Evolutionary conservation across 345 rosid genomes (phyloP), one percentile per base, ranked within the genome.

Genomic region (Eucalyptus curtisii): DNA sequence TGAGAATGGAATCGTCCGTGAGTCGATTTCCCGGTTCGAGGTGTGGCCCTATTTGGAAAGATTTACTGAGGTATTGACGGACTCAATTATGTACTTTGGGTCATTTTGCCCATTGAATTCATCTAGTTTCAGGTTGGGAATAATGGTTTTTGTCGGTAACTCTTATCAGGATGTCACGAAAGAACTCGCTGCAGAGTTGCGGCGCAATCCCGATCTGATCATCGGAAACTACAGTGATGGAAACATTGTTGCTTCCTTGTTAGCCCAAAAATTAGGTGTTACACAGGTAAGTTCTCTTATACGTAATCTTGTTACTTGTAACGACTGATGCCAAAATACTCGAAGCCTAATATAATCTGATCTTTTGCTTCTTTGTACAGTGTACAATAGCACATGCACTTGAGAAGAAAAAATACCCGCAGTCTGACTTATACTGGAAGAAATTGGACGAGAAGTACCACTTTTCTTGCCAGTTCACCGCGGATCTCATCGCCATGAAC

Each of bases 341-440:
- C 1, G 8, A 17, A 17, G 55, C 55, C 24, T 52, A 20, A 13
- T 4, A 49, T 49, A 49, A 20, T 52, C 55, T 52, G 19, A 50
- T 14, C 24, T 31, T 86, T 61, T 79, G 7, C 49, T 50, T 14
- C 81, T 40, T 89, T 71, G 81, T 91, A 57, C 91, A 97, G 99
- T 97, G 99, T 85, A 96, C 98, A 71, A 97, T 97, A 87, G 99
- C 99, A 52, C 99, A 97, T 76, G 99, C 99, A 85, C 94, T 97
- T 20, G 99, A 97, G 93, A 97, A 97, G 90, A 97, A 96, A 11
- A 97, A 97, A 88, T 97, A 97, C 50, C 99, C 99, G 0, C 98
- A 96, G 84, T 97, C 99, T 3, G 98, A 97, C 82, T 95, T 97
- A 80, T 96, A 97, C 92, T 97, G 99, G 99, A 97, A 96, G 90